Evolutionary conservation across 257 asterid genomes (phyloP), one percentile per base, ranked within the genome.

Genomic region (Schizonepeta tenuifolia): DNA sequence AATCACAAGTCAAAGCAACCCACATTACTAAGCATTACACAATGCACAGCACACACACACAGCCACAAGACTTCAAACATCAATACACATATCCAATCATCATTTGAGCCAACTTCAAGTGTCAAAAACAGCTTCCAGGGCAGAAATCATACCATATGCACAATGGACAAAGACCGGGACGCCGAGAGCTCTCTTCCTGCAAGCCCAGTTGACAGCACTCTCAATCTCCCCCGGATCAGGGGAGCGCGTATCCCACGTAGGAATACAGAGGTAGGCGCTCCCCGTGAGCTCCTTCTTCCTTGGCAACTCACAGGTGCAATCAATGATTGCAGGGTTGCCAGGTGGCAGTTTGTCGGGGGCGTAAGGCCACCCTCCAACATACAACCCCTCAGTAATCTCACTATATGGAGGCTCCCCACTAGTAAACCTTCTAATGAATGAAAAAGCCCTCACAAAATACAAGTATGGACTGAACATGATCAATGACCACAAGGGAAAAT

Each of bases 311-410:
- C 99, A 94, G 20, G 99, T 94, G 53, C 99, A 94, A 77, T 94
- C 99, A 67, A 94, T 62, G 18, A 89, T 78, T 22, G 99, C 97
- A 67, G 92, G 95, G 11, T 88, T 91, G 38, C 96, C 97, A 38
- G 95, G 95, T 9, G 99, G 99, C 87, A 89, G 31, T 33, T 79
- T 91, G 14, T 86, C 95, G 5, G 61, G 81, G 0, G 93, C 75
- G 74, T 74, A 85, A 80, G 98, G 98, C 97, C 99, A 94, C 70
- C 99, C 99, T 17, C 98, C 98, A 7, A 92, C 99, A 28, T 83
- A 94, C 73, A 94, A 76, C 20, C 94, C 98, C 62, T 90, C 83
- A 74, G 10, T 46, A 71, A 94, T 53, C 90, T 91, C 85, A 82
- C 67, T 87, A 49, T 84, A 94, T 8, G 98, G 91, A 68, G 87